phyloP scores from a whole-genome alignment of 805 yeast species.

The Wickerhamiella domercqiae region DNA sequence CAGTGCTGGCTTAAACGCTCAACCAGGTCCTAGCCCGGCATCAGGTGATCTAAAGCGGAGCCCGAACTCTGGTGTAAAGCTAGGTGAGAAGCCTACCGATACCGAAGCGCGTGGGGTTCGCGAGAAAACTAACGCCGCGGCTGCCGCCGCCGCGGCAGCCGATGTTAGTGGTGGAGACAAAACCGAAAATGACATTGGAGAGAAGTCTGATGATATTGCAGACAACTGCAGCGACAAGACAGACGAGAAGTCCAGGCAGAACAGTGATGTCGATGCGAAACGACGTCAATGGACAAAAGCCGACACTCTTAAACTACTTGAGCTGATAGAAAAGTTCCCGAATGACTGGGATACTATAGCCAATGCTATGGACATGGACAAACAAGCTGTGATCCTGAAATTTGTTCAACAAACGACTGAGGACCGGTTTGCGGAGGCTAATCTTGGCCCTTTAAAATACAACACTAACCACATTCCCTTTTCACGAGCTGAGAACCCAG shows the following conservation, averaged over 20 bases:
- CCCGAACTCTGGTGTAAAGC: too few species aligned
- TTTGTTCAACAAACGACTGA: slow-evolving; percentile 64
- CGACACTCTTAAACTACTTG: slow-evolving; percentile 44
- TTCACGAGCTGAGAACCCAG: slow-evolving; percentile 79
- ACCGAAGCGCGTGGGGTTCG: too few species aligned
- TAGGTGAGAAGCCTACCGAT: too few species aligned
- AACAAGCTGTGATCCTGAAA: slow-evolving; percentile 65
- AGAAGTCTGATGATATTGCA: not conserved
- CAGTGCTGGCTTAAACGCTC: too few species aligned
- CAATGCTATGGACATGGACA: slow-evolving; percentile 40
- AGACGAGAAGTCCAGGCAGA: not conserved
- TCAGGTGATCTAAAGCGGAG: not conserved
- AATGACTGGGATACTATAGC: slow-evolving; percentile 74
- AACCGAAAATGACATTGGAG: not conserved
- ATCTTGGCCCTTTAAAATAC: slow-evolving; percentile 61
- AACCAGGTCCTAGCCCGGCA: not conserved
- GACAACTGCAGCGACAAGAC: not conserved
- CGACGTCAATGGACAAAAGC: slow-evolving; percentile 50
- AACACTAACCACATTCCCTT: slow-evolving; percentile 69
- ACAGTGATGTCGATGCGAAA: too few species aligned
- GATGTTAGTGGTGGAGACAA: not conserved
- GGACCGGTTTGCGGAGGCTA: slow-evolving; percentile 45
- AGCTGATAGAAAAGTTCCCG: slow-evolving; percentile 44
- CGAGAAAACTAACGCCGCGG: not conserved
- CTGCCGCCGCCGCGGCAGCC: not conserved